phyloP scores from a whole-genome alignment of 2,329 filamentous ascomycete species.

The Penicillium olsonii region DNA sequence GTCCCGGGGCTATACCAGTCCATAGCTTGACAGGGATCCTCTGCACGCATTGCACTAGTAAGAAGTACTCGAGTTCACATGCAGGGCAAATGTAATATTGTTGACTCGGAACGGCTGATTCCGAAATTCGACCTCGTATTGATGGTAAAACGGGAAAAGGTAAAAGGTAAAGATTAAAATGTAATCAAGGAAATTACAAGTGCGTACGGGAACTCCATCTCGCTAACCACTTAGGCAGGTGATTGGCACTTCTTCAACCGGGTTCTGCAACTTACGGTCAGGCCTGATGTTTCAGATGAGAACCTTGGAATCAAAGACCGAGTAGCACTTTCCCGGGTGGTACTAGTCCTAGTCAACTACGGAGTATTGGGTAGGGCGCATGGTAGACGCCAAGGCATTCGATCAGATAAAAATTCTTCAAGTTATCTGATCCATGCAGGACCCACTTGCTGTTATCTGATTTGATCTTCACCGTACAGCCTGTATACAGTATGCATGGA shows the following conservation, averaged over 20 bases:
- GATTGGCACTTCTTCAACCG: neutral
- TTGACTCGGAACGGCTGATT: neutral
- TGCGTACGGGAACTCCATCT: conserved; percentile 4
- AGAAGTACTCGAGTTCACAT: no score
- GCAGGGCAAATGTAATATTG: neutral
- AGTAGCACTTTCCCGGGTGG: no score
- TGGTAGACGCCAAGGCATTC: conserved; percentile 9
- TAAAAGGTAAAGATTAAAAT: no score
- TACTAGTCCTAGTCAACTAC: no score
- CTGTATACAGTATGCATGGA: neutral
- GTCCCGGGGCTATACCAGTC: no score
- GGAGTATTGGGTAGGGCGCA: no score
- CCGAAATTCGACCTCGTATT: neutral
- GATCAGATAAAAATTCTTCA: conserved; percentile 21
- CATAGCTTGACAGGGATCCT: no score
- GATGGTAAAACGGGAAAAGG: neutral
- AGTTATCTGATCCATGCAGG: conserved; percentile 23
- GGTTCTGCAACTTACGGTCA: conserved; percentile 2
- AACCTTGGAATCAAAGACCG: no score
- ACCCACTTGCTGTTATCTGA: conserved; percentile 8
- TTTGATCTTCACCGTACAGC: neutral
- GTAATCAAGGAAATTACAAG: neutral
- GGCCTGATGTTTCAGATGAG: neutral
- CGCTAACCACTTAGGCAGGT: conserved; percentile 9
- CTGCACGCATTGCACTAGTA: no score